Base-by-base conservation (phyloP, 1,284 basidiomycete species). In the Tilletiopsis washingtonensis region DNA sequence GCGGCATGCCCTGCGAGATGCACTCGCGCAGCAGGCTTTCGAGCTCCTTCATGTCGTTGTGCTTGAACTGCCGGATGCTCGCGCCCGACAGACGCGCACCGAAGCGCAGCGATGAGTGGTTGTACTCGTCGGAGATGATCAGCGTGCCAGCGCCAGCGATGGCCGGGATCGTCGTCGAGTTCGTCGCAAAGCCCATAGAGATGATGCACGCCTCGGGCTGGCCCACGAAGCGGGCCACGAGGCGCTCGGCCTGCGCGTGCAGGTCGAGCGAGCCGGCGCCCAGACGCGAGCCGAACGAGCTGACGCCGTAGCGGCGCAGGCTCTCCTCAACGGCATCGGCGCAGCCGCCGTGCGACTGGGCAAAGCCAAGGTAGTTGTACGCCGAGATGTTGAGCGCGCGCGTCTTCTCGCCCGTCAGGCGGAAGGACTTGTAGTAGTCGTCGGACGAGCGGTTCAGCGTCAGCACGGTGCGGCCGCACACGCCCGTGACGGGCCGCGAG, bases 291-390 rank as follows among this genome's bases (percentile, higher is more conserved):
- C 88, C 89, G 54, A 83, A 84, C 0, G 84, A 78, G 12, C 84
- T 82, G 29, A 94, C 77, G 37, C 91, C 91, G 53, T 74, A 67
- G 24, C 59, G 53, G 38, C 57, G 52, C 26, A 74, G 53, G n/a
- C 57, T 61, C 15, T 50, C 49, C 69, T 91, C 88, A 15, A 91
- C 91, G 0, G 86, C 87, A 68, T 97, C 91, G 2, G 93, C 87
- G 68, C 91, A 96, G 9, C 86, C 87, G 24, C 94, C 93, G 14
- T 83, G 81, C 23, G 86, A 88, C 74, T 96, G 90, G 1, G 93
- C 93, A 69, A 98, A 99, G 4, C 94, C 93, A 64, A 99, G 88
- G 73, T 99, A 99, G 77, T 99, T 99, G 80, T 99, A 98, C 4
- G 91, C 96, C 7, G 90, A 93, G 62, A 97, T 85, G 75, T 99